These are phyloP conservation scores for Bipolaris zeicola DNA, from an alignment of 2,329 filamentous ascomycete genomes.

Conservation along the genomic window DNA sequence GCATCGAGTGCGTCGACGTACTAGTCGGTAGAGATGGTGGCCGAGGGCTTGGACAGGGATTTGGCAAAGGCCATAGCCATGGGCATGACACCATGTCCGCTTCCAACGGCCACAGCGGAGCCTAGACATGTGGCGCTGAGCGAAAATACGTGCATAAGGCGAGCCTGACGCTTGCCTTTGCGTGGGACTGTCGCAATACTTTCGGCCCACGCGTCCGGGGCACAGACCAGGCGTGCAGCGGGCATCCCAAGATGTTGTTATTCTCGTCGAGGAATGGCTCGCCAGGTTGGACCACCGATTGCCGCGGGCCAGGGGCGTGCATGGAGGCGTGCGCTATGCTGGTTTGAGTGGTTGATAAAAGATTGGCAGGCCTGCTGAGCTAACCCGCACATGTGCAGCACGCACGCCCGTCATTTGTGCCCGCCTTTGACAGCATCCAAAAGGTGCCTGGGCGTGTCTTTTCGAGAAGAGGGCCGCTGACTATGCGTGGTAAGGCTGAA, in stretches of 20 bases:
- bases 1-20: conserved; percentile 25
- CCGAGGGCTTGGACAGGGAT: conserved; percentile 30
- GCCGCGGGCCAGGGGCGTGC: conserved; percentile 27
- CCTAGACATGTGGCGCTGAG: conserved; percentile 25
- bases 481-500: conserved; percentile 21
- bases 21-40: conserved; percentile 21
- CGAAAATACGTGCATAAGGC: conserved; percentile 34
- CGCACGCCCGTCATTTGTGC: conserved; percentile 29
- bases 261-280: conserved; percentile 42
- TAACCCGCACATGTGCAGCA: conserved; percentile 22
- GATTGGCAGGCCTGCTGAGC: conserved; percentile 21
- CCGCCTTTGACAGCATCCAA: conserved; percentile 16
- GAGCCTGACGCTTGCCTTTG: conserved; percentile 14
- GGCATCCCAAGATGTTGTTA: conserved; percentile 37
- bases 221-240: conserved; percentile 30
- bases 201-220: conserved; percentile 35
- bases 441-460: conserved; percentile 10
- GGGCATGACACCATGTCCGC: conserved; percentile 21
- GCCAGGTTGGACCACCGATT: conserved; percentile 29
- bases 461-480: conserved; percentile 11
- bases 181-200: conserved; percentile 20
- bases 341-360: conserved; percentile 43
- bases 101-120: conserved; percentile 31
- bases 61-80: conserved; percentile 1
- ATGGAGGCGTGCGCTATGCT: conserved; percentile 34